Evolutionary conservation across 257 asterid genomes (phyloP).

Genomic region (Nicotiana obtusifolia): DNA sequence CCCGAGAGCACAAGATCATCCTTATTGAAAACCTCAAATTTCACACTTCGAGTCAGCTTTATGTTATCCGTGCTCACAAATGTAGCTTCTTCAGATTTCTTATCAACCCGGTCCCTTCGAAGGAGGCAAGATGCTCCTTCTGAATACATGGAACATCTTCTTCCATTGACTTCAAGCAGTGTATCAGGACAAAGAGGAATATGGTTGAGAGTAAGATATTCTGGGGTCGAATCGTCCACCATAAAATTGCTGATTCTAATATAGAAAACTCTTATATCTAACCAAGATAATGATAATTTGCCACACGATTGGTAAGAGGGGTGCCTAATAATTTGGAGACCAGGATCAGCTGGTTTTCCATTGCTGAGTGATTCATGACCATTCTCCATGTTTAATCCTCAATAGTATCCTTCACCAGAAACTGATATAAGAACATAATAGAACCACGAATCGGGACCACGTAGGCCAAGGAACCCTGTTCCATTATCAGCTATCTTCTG

Average conservation of each 20-base stretch:
- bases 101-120: slow-evolving; percentile 69
- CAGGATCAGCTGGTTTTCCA: slow-evolving; percentile 42
- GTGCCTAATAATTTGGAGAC: slow-evolving; percentile 53
- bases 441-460: slow-evolving; percentile 11
- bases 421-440: slow-evolving; percentile 27
- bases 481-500: background rate
- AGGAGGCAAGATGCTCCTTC: slow-evolving; percentile 62
- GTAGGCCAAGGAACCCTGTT: slow-evolving; percentile 29
- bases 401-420: slow-evolving; percentile 28
- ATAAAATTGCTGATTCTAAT: slow-evolving; percentile 64
- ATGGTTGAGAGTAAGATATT: slow-evolving; percentile 58
- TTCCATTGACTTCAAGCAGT: slow-evolving; percentile 74
- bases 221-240: slow-evolving; percentile 70
- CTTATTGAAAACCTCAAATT: slow-evolving; percentile 61
- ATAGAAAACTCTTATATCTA: slow-evolving; percentile 57
- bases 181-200: slow-evolving; percentile 60
- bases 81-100: slow-evolving; percentile 82
- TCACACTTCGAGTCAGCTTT: slow-evolving; percentile 63
- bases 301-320: slow-evolving; percentile 37
- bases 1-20: slow-evolving; percentile 65
- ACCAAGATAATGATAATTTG: slow-evolving; percentile 46
- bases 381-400: slow-evolving; percentile 50
- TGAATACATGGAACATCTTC: slow-evolving; percentile 52
- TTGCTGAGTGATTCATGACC: slow-evolving; percentile 40
- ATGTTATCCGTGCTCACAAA: slow-evolving; percentile 77